Evolutionary conservation across 768 basidiomycete genomes (phyloP), one percentile per base, ranked within the genome.

Genomic region (Lactarius vividus): DNA sequence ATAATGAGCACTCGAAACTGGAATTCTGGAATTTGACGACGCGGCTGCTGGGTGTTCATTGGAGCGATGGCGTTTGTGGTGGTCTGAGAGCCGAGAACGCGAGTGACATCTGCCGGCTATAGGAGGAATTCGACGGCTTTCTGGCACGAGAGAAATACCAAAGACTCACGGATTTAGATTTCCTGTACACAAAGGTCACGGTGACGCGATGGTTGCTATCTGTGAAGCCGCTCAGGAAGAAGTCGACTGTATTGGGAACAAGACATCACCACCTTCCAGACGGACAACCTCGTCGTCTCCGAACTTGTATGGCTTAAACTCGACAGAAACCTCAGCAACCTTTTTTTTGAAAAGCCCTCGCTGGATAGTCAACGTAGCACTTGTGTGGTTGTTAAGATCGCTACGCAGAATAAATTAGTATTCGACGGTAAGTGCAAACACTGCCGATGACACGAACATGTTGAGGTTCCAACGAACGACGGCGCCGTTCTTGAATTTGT

Each of bases 281-380:
- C n/a, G 3, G 10, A 23, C 44, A 23, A n/a, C 10, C n/a, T 23
- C 23, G n/a, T 46, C 44, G 10, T 46, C n/a, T 5, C n/a, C 44
- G 23, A 46, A 46, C 44, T 10, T 10, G 10, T 46, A n/a, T 46
- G 44, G 44, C n/a, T 46, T 23, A 11, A 46, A 46, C n/a, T 46
- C 2, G 44, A 46, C n/a, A 0, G n/a, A 46, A 46, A 46, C 23
- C 10, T 46, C 1, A 4, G 44, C 44, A 11, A 46, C 9, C 10
- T 0, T 23, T 1, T 0, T 10, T 0, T 23, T 11, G 10, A 11
- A 10, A 23, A 46, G 11, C 4, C 10, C 9, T 11, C 44, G n/a
- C 44, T 46, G 44, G n/a, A 46, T 46, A 1, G 44, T 46, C 4
- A 46, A 11, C 0, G 8, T 46, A 11, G 44, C 44, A 11, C 44